Base-by-base conservation (phyloP, 2,329 filamentous ascomycete species). In the Colletotrichum musae region DNA sequence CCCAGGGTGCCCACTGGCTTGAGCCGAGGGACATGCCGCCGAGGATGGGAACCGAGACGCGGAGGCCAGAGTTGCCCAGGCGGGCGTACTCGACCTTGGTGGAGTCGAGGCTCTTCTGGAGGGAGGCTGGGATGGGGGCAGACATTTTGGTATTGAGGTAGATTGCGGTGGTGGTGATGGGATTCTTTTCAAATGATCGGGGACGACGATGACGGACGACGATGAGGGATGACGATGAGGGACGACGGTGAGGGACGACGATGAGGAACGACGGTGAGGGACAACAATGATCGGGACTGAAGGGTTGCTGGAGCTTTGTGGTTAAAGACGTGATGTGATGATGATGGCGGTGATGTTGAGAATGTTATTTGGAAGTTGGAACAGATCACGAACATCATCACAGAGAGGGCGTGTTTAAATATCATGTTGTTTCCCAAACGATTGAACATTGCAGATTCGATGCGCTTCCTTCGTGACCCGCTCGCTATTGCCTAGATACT, bases 71-170 rank as follows among this genome's bases (percentile, higher is more conserved):
- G 3, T 21, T 21, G 16, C 70, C 70, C 5, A 72, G 81, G 58
- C 83, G 80, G 73, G 82, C 80, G 73, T 86, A 87, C 60, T 64
- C 82, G 67, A 78, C 80, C 72, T 85, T 85, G 72, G 81, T 72
- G 48, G 70, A 70, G 57, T 80, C 76, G 18, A 81, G 45, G 24
- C 66, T 66, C 50, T 60, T 60, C 13, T 69, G 56, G 36, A 69
- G 56, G 56, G 62, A 59, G 4, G 54, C 28, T n/a, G 65, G 65
- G 15, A 65, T 6, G 1, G 56, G 56, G 6, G 51, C 43, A 47
- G 62, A 45, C 66, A 69, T 69, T 43, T 24, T 51, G 12, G 10
- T 28, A 4, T 15, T 51, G 4, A 4, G 7, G n/a, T 41, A 39
- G n/a, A 39, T 36, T 15, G 6, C 28, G 12, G 2, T 5, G 48